Evolutionary conservation across 306 rosid species (phyloP), one percentile per base, ranked within the genome.

Genomic region (Potentilla sterilis): DNA sequence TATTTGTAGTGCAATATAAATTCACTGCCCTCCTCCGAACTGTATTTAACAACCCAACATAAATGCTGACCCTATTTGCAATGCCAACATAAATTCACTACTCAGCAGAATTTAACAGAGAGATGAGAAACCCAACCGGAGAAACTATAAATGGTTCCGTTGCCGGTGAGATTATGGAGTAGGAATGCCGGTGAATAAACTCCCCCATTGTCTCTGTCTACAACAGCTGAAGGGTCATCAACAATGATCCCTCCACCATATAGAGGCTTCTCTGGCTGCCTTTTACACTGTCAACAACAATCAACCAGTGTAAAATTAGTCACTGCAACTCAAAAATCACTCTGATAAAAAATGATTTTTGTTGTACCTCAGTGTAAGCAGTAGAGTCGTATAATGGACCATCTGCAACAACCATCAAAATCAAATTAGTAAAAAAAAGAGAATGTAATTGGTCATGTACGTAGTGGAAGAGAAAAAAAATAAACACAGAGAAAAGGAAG

Each of bases 371-470:
- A 7, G 91, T 83, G 84, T 89, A 85, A 37, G 98, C 97, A 42
- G 98, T 86, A 69, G 78, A 84, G 59, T 95, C 98, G 72, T 95
- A 95, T 1, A 85, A 24, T 73, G 98, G 98, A 42, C 96, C 98
- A 83, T 90, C 98, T 94, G 93, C 85, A 85, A 65, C 4, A 44
- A 10, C 67, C 67, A 61, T 61, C 21, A 62, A 62, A 61, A 38
- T 7, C 12, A 12, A 41, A 35, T 40, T 38, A 43, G 10, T 18
- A 19, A 51, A 19, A 34, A 34, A 6, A 9, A 32, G 54, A 22
- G 21, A 24, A 13, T 57, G 46, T 18, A 34, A 38, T 52, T 8
- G 73, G 41, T 5, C 38, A n/a, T 24, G 24, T 32, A 9, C 61
- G 4, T 21, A 24, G 7, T 24, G 24, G 28, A 43, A 40, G 18